Evolutionary conservation across 1,284 basidiomycete species (phyloP).

Genomic region (Athelia sp.): DNA sequence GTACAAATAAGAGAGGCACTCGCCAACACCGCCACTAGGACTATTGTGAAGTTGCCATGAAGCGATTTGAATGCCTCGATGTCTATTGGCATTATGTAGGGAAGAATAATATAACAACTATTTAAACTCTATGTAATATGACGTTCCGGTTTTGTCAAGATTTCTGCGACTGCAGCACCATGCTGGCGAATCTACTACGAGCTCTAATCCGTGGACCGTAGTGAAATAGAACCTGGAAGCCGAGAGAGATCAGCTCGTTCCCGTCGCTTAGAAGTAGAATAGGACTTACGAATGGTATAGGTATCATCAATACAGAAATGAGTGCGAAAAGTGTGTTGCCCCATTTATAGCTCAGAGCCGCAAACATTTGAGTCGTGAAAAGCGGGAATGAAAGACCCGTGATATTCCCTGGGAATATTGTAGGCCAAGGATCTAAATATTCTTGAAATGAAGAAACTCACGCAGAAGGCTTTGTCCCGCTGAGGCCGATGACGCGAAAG

Average conservation of each 20-base stretch:
- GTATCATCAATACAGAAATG: conserved; percentile 54
- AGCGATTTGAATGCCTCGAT: too few species aligned
- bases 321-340: conserved; percentile 65
- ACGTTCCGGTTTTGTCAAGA: too few species aligned
- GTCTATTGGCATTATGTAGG: too few species aligned
- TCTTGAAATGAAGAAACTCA: conserved; percentile 21
- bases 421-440: background rate
- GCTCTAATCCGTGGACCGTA: conserved; percentile 59
- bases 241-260: conserved; percentile 3
- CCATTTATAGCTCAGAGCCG: conserved; percentile 59
- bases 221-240: conserved; percentile 50
- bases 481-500: conserved; percentile 75
- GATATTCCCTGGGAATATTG: conserved; percentile 44
- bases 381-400: conserved; percentile 58
- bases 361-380: conserved; percentile 62
- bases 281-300: conserved; percentile 59
- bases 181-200: conserved; percentile 50
- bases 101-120: too few species aligned
- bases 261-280: background rate
- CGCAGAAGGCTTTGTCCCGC: conserved; percentile 74
- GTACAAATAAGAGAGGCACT: too few species aligned
- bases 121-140: too few species aligned
- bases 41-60: too few species aligned
- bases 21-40: too few species aligned
- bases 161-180: background rate